phyloP scores from a whole-genome alignment of 129 eudicot genomes.

The Silybum marianum region DNA sequence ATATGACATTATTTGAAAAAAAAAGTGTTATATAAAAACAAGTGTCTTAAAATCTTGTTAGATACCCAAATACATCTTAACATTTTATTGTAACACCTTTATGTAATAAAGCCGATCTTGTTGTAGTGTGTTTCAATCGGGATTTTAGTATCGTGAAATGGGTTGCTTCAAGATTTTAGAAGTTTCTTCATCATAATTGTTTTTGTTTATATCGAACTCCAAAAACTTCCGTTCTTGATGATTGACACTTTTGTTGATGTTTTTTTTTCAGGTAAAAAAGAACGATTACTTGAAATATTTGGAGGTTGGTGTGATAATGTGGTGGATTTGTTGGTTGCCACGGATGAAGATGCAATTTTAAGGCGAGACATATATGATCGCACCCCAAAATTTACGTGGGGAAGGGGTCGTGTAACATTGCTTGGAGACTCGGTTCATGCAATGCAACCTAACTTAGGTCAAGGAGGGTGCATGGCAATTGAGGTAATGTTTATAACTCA shows the following conservation, averaged over 20 bases:
- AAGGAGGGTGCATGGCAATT: conserved; percentile 99
- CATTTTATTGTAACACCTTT: neutral
- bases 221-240: conserved; percentile 9
- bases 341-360: conserved; percentile 92
- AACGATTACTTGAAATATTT: conserved; percentile 77
- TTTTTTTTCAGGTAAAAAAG: conserved; percentile 65
- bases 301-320: conserved; percentile 97
- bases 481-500: conserved; percentile 55
- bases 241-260: neutral
- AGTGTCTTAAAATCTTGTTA: neutral
- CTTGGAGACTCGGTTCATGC: conserved; percentile 99
- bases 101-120: neutral
- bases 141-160: neutral
- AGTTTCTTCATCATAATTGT: neutral
- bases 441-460: conserved; percentile 99
- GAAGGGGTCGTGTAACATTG: conserved; percentile 91
- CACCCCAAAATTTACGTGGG: conserved; percentile 75
- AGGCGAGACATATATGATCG: conserved; percentile 96
- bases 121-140: neutral
- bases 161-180: conserved; percentile 4
- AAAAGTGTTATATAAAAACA: neutral
- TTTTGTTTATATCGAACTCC: neutral
- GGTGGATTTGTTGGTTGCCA: conserved; percentile 74
- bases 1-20: no score
- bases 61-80: neutral